phyloP scores from a whole-genome alignment of 495 filamentous ascomycete genomes.

The Neurospora tetraspora region DNA sequence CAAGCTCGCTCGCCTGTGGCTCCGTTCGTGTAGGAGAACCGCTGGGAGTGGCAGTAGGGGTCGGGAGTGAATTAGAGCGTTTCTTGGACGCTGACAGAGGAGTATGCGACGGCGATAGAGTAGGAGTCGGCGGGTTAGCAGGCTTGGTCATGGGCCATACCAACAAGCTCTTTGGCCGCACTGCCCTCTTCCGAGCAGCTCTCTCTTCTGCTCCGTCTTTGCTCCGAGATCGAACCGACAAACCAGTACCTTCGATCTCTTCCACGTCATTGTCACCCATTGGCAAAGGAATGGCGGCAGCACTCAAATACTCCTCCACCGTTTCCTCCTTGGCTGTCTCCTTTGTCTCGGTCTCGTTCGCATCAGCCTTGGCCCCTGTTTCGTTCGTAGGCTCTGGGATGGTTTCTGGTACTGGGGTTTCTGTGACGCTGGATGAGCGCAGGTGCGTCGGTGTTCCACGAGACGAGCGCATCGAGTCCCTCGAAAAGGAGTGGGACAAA shows the following conservation, averaged over 20 bases:
- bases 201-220: conserved; percentile 50
- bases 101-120: conserved; percentile 20
- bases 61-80: conserved; percentile 47
- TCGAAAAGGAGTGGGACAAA: conserved; percentile 29
- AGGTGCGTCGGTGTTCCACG: conserved; percentile 15
- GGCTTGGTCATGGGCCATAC: conserved; percentile 22
- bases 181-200: conserved; percentile 25
- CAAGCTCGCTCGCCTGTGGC: neutral
- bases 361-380: neutral
- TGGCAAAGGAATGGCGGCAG: conserved; percentile 52
- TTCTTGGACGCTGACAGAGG: conserved; percentile 28
- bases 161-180: conserved; percentile 55
- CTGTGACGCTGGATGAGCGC: conserved; percentile 29
- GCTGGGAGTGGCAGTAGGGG: conserved; percentile 17
- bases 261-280: conserved; percentile 57
- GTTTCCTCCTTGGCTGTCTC: conserved; percentile 6
- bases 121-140: conserved; percentile 20
- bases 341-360: neutral
- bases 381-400: conserved; percentile 16
- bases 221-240: conserved; percentile 36
- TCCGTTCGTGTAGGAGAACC: neutral
- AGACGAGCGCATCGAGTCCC: conserved; percentile 22
- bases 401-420: conserved; percentile 16
- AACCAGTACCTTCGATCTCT: conserved; percentile 63
- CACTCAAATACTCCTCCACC: conserved; percentile 27